Base-by-base conservation (phyloP, 1,284 basidiomycete genomes). In the Irpex lacteus region DNA sequence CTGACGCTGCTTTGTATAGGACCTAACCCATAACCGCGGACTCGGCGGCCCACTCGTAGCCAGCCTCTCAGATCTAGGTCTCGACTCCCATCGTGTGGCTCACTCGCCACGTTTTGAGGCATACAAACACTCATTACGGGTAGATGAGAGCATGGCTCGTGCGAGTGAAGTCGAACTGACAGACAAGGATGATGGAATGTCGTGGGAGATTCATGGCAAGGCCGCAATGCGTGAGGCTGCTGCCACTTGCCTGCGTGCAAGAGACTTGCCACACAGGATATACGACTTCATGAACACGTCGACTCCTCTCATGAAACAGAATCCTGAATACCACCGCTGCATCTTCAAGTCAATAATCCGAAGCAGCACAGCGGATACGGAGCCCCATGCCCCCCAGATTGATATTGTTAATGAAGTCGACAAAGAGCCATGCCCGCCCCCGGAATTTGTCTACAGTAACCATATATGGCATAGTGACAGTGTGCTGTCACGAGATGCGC, bases 381-480 rank as follows among this genome's bases (percentile, higher is more conserved):
- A 93, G 69, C 87, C 85, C 0, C 72, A 82, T 54, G 87, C 89
- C 0, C 91, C 90, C 0, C 75, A 76, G 2, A 90, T 95, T 66
- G 74, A 76, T 13, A 81, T 96, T 9, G 75, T 83, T 65, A 93
- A 94, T 68, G 72, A 81, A 0, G 76, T 91, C 21, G 90, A 92
- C 65, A 74, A 80, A 5, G 87, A 90, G 63, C 80, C 82, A 1
- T 87, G 87, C 5, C 90, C 90, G 0, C 83, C 81, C 5, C 91
- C 87, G 83, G 91, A 94, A 70, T 93, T 93, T 69, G 80, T 87
- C 67, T 94, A 94, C 70, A 86, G 88, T 8, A 93, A 94, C 73
- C 76, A 82, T 63, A 87, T 94, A 80, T 89, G 91, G 80, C 87
- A 89, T 64, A 84, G 82, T 1, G 78, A 85, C 13, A 84, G 79